Evolutionary conservation across 2,329 filamentous ascomycete genomes (phyloP).

Genomic region (Leptosphaerulina australis): DNA sequence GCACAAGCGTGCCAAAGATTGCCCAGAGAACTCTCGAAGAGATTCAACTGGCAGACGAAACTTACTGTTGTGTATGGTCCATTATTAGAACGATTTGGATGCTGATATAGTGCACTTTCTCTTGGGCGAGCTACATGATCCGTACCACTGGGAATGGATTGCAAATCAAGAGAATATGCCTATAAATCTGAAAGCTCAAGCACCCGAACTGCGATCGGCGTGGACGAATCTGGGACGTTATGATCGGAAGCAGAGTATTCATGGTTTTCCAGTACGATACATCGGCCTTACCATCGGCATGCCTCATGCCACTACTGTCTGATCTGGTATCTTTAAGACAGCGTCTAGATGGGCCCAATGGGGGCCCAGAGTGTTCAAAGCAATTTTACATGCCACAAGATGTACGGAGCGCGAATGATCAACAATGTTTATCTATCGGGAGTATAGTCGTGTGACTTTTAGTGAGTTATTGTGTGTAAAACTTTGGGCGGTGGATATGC

Average conservation of each 20-base stretch:
- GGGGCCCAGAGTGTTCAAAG: slow-evolving; percentile 17
- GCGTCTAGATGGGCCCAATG: slow-evolving; percentile 16
- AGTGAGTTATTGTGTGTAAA: slow-evolving; percentile 4
- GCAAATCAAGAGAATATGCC: slow-evolving; percentile 1
- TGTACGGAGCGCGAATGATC: slow-evolving; percentile 4
- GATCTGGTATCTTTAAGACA: slow-evolving; percentile 22
- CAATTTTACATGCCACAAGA: slow-evolving; percentile 23
- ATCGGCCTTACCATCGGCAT: background rate
- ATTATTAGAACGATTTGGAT: slow-evolving; percentile 8
- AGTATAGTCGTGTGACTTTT: slow-evolving; percentile 20
- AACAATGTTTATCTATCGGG: slow-evolving; percentile 19
- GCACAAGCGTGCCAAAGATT: slow-evolving; percentile 20
- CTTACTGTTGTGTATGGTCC: background rate
- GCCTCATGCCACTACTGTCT: slow-evolving; percentile 7
- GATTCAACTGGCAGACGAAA: slow-evolving; percentile 21
- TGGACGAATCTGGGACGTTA: slow-evolving; percentile 20
- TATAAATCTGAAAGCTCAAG: slow-evolving; percentile 6
- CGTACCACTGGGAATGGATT: no score
- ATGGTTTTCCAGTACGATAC: background rate
- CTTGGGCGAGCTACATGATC: slow-evolving; percentile 24
- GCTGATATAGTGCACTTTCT: slow-evolving; percentile 39
- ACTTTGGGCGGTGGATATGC: no score
- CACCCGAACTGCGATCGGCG: slow-evolving; percentile 13
- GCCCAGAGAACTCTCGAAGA: slow-evolving; percentile 27
- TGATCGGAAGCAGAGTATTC: slow-evolving; percentile 14